Evolutionary conservation across 208 protist genomes (phyloP).

Genomic region (Acanthamoeba quina): DNA sequence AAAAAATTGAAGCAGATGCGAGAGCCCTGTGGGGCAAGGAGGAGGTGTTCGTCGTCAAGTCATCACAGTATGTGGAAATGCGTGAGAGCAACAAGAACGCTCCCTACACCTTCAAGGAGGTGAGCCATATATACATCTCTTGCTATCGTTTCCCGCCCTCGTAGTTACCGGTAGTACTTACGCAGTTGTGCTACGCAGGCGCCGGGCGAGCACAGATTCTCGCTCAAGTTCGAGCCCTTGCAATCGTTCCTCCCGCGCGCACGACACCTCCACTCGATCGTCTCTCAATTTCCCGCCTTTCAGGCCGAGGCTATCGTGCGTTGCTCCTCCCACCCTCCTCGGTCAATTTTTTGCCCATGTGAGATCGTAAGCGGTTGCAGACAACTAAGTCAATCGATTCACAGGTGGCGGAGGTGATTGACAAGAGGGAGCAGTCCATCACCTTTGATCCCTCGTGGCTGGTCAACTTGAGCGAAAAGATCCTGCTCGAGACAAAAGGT

Average conservation of each 20-base stretch:
- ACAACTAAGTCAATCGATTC: background rate
- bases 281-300: conserved; percentile 11
- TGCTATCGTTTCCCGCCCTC: background rate
- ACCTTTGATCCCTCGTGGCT: conserved; percentile 79
- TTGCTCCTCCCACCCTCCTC: background rate
- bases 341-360: background rate
- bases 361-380: background rate
- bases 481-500: conserved; percentile 75
- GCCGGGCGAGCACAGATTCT: conserved; percentile 54
- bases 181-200: background rate
- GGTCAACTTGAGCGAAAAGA: conserved; percentile 80
- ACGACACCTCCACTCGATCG: conserved; percentile 38
- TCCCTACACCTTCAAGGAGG: conserved; percentile 81
- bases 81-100: conserved; percentile 84
- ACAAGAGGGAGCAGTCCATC: conserved; percentile 77
- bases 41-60: conserved; percentile 50
- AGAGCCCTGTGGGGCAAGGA: background rate
- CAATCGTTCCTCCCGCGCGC: conserved; percentile 41
- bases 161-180: background rate
- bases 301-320: conserved; percentile 40
- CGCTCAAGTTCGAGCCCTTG: conserved; percentile 51
- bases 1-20: background rate
- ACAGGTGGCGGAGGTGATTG: conserved; percentile 77
- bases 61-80: conserved; percentile 74
- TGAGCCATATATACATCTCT: background rate